Evolutionary conservation across 768 basidiomycete genomes (phyloP).

Genomic region (Tricholoma saponaceum): DNA sequence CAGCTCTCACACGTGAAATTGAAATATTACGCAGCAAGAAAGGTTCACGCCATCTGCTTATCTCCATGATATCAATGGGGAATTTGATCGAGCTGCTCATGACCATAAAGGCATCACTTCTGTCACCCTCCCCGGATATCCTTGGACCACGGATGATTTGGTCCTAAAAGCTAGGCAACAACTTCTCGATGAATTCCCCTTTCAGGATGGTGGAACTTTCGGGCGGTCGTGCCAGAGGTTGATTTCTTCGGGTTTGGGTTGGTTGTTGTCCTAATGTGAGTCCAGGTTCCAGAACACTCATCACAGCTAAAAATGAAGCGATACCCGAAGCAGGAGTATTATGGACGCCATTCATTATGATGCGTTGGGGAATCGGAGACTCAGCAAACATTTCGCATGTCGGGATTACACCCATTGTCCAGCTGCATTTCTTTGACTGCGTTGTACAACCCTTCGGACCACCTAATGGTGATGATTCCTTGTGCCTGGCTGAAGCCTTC

Average conservation of each 20-base stretch:
- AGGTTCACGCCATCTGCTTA: constrained; percentile 21
- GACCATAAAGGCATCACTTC: constrained; percentile 19
- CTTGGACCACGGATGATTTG: constrained; percentile 14
- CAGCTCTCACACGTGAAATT: not conserved
- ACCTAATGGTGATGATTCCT: too few species aligned
- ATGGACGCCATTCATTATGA: constrained; percentile 19
- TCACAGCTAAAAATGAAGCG: constrained; percentile 22
- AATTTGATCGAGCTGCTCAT: constrained; percentile 23
- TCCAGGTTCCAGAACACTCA: not conserved
- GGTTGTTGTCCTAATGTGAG: not conserved
- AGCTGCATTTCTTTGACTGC: constrained; percentile 25
- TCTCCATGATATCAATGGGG: constrained; percentile 22
- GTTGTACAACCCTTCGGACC: constrained; percentile 26
- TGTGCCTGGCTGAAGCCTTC: too few species aligned
- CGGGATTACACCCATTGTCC: constrained; percentile 20
- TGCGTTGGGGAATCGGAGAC: constrained; percentile 20
- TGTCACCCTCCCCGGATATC: constrained; percentile 19
- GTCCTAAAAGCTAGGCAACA: constrained; percentile 21
- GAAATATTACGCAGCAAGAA: constrained; percentile 20
- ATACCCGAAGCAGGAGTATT: constrained; percentile 23
- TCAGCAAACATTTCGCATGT: constrained; percentile 4
- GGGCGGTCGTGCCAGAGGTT: not conserved
- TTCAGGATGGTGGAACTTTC: not conserved
- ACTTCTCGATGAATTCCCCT: constrained; percentile 14
- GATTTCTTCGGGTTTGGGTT: not conserved